Evolutionary conservation across 2,329 filamentous ascomycete species (phyloP).

Genomic region (Cladobotryum mycophilum): DNA sequence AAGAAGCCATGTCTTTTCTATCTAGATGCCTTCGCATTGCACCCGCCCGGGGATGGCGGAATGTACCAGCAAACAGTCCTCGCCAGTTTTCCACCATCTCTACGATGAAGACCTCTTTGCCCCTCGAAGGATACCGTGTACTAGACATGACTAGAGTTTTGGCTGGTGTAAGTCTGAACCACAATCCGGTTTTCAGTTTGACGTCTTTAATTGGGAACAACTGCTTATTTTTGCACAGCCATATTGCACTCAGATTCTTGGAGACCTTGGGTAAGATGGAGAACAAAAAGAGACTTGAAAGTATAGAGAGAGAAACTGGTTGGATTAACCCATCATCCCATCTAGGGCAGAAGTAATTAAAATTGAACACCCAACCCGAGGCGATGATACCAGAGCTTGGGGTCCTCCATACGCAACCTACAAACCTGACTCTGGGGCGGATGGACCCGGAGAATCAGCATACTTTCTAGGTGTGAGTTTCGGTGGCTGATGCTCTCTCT

Average conservation of each 20-base stretch:
- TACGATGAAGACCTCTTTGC: conserved; percentile 36
- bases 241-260: conserved; percentile 94
- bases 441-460: conserved; percentile 82
- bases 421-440: conserved; percentile 47
- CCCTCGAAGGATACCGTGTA: conserved; percentile 79
- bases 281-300: not conserved
- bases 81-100: conserved; percentile 26
- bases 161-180: conserved; percentile 64
- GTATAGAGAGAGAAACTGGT: not conserved
- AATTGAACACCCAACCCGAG: conserved; percentile 84
- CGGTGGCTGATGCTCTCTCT: not conserved
- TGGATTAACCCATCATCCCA: not conserved
- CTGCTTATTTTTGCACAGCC: conserved; percentile 50
- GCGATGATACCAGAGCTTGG: conserved; percentile 94
- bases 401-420: conserved; percentile 89
- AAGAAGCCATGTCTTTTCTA: conserved; percentile 11
- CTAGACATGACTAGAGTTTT: conserved; percentile 96
- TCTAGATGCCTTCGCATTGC: conserved; percentile 8
- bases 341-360: conserved; percentile 90
- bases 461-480: conserved; percentile 80
- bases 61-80: conserved; percentile 3
- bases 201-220: not conserved
- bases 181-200: not conserved
- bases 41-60: not conserved
- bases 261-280: conserved; percentile 75